Base-by-base conservation (phyloP, 805 yeast genomes). In the Teunomyces funiuensis region DNA sequence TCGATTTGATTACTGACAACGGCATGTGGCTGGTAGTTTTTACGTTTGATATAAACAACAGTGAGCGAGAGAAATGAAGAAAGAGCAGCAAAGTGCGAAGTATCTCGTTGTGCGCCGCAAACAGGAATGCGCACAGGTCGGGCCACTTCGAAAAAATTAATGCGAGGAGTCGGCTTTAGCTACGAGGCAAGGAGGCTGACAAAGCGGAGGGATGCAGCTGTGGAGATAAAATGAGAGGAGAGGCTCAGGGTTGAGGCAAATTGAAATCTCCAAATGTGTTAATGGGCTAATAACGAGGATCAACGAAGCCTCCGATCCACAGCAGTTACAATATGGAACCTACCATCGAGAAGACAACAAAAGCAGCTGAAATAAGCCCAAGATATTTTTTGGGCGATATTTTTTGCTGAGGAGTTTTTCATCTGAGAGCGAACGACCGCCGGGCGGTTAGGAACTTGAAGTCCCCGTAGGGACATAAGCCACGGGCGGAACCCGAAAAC, bases 11-110 rank as follows among this genome's bases (percentile, higher is more conserved):
- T 13, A 27, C 33, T n/a, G 36, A 13, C 41, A 30, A 31, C 34
- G 34, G 34, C 34, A 31, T 31, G n/a, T n/a, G n/a, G 18, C 33
- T 28, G 14, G 33, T 18, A 28, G 33, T 17, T 23, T 18, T n/a
- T 28, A 15, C n/a, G 10, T 15, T 11, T 15, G 13, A 15, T 10
- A 13, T 9, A 15, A 28, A 16, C 18, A 22, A 14, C 17, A 14
- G 20, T 31, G 25, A 31, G 34, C 7, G 7, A 8, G 25, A 22
- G 25, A 22, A 5, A 8, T 22, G 14, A 31, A 31, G 19, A 31
- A 20, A 7, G 34, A 17, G 19, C 34, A 25, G 34, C 34, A 31
- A 31, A 31, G 34, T 31, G 34, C 34, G 34, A 20, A 17, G 34
- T 17, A 18, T n/a, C 18, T 10, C 10, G n/a, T 8, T 11, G 22